Evolutionary conservation across 495 filamentous ascomycete genomes (phyloP).

Genomic region (Daldinia decipiens): DNA sequence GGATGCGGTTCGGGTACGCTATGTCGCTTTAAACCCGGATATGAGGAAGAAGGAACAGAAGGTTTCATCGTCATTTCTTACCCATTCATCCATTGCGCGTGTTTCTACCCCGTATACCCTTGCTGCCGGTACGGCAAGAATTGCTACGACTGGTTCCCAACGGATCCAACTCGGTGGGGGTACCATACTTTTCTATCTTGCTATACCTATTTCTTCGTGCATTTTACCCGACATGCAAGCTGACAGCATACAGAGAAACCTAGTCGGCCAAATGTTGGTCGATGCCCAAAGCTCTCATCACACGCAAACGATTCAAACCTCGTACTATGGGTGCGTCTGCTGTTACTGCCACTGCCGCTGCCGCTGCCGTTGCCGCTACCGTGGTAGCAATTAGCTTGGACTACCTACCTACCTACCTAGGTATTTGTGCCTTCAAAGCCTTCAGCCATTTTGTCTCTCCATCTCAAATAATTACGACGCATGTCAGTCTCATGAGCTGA

Average conservation of each 20-base stretch:
- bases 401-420: too few relatives aligned
- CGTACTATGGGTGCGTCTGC: not conserved
- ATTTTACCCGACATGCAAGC: slow-evolving; percentile 46
- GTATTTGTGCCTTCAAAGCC: not conserved
- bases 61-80: slow-evolving; percentile 37
- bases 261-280: slow-evolving; percentile 25
- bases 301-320: slow-evolving; percentile 2
- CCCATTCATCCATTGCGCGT: slow-evolving; percentile 36
- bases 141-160: slow-evolving; percentile 45
- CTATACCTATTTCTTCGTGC: slow-evolving; percentile 38
- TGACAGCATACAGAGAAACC: slow-evolving; percentile 35
- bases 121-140: slow-evolving; percentile 34
- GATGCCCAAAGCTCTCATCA: slow-evolving; percentile 38
- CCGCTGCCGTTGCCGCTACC: not conserved
- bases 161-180: slow-evolving; percentile 16
- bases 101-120: slow-evolving; percentile 40
- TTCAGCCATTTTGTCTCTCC: not conserved
- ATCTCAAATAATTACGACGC: slow-evolving; percentile 22
- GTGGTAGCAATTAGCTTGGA: not conserved
- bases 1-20: not conserved
- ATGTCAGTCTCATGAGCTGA: slow-evolving; percentile 34
- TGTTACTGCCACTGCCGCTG: not conserved
- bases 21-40: slow-evolving; percentile 6
- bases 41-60: slow-evolving; percentile 9
- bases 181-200: slow-evolving; percentile 29